Conservation (phyloP, 2,329 filamentous ascomycete genomes). For the Amylocarpus encephaloides region DNA sequence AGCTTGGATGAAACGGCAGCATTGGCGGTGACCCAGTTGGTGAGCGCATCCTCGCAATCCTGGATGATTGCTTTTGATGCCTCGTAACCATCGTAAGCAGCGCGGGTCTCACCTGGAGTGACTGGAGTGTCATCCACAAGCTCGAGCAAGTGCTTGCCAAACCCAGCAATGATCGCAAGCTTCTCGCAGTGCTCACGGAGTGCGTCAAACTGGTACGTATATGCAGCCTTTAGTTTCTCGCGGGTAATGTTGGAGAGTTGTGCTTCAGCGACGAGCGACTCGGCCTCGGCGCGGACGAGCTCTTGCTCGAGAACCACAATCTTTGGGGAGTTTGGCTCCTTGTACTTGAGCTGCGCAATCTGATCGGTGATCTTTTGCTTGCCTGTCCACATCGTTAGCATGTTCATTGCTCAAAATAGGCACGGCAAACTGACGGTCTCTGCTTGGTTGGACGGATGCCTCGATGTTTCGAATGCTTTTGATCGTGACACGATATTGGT, state of each 20-base stretch:
- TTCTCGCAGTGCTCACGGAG: constrained; percentile 97
- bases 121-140: constrained; percentile 95
- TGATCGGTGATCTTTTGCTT: constrained; percentile 99
- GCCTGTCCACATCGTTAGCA: constrained; percentile 45
- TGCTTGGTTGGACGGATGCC: constrained; percentile 93
- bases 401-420: neutral
- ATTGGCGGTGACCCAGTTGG: constrained; percentile 92
- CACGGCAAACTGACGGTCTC: constrained; percentile 66
- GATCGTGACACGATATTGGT: constrained; percentile 98
- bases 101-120: constrained; percentile 91
- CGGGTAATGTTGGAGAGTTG: constrained; percentile 99
- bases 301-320: constrained; percentile 98
- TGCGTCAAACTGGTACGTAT: constrained; percentile 96
- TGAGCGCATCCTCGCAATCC: constrained; percentile 94
- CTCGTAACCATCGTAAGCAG: constrained; percentile 96
- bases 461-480: constrained; percentile 99
- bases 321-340: constrained; percentile 95
- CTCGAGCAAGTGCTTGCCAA: constrained; percentile 96
- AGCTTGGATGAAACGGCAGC: constrained; percentile 83
- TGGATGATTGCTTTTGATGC: constrained; percentile 98
- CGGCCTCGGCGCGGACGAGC: constrained; percentile 93
- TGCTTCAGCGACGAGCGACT: constrained; percentile 96
- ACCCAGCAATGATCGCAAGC: constrained; percentile 94
- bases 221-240: constrained; percentile 98
- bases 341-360: constrained; percentile 98